phyloP scores from a whole-genome alignment of 2,329 filamentous ascomycete genomes.

The Xylariaceae sp. region DNA sequence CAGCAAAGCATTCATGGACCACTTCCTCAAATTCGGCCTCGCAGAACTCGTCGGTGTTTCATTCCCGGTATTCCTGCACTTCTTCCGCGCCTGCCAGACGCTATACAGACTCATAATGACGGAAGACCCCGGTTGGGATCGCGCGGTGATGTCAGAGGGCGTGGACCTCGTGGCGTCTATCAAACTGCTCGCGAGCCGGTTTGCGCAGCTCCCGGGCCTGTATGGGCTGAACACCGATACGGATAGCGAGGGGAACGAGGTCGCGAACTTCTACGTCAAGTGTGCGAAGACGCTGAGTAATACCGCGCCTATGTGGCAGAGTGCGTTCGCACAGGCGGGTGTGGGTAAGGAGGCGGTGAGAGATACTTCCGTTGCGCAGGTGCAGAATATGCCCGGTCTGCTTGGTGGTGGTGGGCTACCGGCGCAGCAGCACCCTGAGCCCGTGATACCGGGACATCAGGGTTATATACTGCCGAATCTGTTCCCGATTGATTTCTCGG shows the following conservation, averaged over 20 bases:
- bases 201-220: conserved; percentile 13
- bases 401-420: background rate
- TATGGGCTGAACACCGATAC: conserved; percentile 18
- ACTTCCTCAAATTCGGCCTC: conserved; percentile 21
- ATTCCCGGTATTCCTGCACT: conserved; percentile 24
- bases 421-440: too few relatives aligned
- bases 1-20: conserved; percentile 22
- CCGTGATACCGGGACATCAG: too few relatives aligned
- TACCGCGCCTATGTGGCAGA: conserved; percentile 22
- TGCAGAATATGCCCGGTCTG: background rate
- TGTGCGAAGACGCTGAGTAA: conserved; percentile 17
- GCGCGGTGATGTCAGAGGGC: conserved; percentile 11
- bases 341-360: background rate
- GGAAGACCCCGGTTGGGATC: conserved; percentile 28
- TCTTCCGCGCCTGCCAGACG: conserved; percentile 24
- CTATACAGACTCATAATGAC: conserved; percentile 27
- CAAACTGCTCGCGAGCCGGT: conserved; percentile 17
- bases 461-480: conserved; percentile 13
- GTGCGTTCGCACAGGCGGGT: conserved; percentile 19
- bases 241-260: conserved; percentile 14
- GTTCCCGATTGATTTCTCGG: conserved; percentile 21
- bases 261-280: conserved; percentile 20
- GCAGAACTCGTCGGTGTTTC: conserved; percentile 20
- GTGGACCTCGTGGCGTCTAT: conserved; percentile 22
- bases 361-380: background rate